phyloP scores from a whole-genome alignment of 2,329 filamentous ascomycete species.

The Neopestalotiopsis sp. region DNA sequence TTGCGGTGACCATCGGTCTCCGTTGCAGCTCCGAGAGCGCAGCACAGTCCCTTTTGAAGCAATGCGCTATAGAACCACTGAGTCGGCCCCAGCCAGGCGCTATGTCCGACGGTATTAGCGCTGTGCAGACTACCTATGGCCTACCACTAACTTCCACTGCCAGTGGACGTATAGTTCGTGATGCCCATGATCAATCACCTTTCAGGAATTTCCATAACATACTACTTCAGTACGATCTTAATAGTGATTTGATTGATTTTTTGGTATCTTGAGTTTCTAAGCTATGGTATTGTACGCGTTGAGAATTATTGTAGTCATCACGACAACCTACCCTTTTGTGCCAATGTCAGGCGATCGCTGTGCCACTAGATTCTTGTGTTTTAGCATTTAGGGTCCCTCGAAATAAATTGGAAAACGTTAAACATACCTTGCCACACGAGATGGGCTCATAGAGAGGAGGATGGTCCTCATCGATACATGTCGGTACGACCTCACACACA shows the following conservation, averaged over 20 bases:
- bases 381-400: constrained; percentile 15
- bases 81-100: neutral
- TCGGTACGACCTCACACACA: constrained; percentile 42
- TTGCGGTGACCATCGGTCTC: neutral
- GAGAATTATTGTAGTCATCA: neutral
- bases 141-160: too few species aligned
- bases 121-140: too few species aligned
- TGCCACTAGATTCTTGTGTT: constrained; percentile 24
- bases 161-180: too few species aligned
- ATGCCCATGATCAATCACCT: too few species aligned
- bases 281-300: too few species aligned
- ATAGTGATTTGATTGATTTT: too few species aligned
- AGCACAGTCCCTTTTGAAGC: neutral
- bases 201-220: too few species aligned
- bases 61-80: neutral
- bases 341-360: constrained; percentile 32
- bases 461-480: constrained; percentile 25
- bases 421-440: constrained; percentile 29
- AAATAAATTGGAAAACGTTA: constrained; percentile 25
- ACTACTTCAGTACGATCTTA: too few species aligned
- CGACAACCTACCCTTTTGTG: constrained; percentile 14
- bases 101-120: too few species aligned
- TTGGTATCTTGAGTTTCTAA: too few species aligned
- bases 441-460: constrained; percentile 21
- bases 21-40: neutral